A percentile compares a stretch with the other conserved stretches of the same genome.
Conservation (phyloP, 352 stramenopile genomes). For the Globisporangium emineosum region DNA sequence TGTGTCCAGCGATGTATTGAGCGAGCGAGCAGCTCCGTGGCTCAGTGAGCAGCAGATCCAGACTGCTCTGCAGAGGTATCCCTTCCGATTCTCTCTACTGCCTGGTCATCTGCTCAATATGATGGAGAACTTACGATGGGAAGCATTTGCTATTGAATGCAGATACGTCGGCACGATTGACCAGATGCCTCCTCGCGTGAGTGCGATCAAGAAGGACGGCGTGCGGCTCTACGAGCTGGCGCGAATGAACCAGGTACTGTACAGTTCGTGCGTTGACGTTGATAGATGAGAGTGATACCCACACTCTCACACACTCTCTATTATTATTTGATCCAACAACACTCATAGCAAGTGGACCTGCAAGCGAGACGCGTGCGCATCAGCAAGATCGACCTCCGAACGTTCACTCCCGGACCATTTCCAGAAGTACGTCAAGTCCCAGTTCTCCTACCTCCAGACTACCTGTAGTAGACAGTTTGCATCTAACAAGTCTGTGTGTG, state of each 20-base stretch:
- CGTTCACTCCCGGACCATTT: conserved; percentile 49
- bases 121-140: not conserved
- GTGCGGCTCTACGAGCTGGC: conserved; percentile 78
- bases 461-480: not conserved
- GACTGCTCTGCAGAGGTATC: conserved; percentile 42
- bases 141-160: not conserved
- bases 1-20: conserved; percentile 37
- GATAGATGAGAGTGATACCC: not conserved
- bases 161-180: conserved; percentile 79
- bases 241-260: conserved; percentile 45
- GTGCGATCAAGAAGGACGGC: conserved; percentile 76
- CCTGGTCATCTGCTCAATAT: not conserved
- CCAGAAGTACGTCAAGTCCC: conserved; percentile 43
- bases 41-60: conserved; percentile 36
- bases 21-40: conserved; percentile 54
- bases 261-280: not conserved
- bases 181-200: conserved; percentile 74
- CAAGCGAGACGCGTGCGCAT: conserved; percentile 61
- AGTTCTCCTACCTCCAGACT: no score
- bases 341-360: conserved; percentile 47
- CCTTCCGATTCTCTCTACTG: not conserved
- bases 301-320: not conserved
- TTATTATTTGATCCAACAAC: not conserved
- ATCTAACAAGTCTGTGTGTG: not conserved
- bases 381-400: conserved; percentile 47